phyloP scores from a whole-genome alignment of 176 grass and related monocot genomes.

The Carex parvula region DNA sequence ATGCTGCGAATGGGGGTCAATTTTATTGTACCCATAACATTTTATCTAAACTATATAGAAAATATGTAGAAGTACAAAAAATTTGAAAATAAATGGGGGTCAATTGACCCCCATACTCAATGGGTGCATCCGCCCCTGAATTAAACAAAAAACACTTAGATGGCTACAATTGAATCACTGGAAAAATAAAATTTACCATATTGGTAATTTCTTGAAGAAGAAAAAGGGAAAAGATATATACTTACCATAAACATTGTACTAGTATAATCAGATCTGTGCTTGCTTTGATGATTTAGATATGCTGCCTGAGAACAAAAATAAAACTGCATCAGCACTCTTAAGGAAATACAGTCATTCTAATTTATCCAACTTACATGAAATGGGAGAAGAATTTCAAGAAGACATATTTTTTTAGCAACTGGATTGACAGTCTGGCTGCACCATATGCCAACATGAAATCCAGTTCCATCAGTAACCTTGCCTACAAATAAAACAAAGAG shows the following conservation, averaged over 20 bases:
- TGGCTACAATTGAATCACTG: background rate
- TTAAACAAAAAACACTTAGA: background rate
- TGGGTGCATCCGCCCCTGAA: too few relatives aligned
- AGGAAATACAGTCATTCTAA: background rate
- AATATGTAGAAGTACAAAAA: too few relatives aligned
- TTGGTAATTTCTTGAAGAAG: background rate
- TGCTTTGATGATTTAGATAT: constrained; percentile 68
- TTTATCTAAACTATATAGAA: too few relatives aligned
- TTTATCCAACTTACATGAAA: constrained; percentile 61
- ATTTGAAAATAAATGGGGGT: too few relatives aligned
- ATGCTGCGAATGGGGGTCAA: too few relatives aligned
- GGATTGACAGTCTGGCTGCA: constrained; percentile 59
- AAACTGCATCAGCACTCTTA: constrained; percentile 29
- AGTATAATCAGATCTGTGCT: constrained; percentile 34
- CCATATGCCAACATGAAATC: constrained; percentile 85
- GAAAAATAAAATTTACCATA: background rate
- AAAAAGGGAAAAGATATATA: constrained; percentile 25
- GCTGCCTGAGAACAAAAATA: constrained; percentile 59
- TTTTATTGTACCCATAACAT: too few relatives aligned
- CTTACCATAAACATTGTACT: constrained; percentile 81
- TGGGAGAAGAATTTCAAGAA: constrained; percentile 81
- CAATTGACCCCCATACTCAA: too few relatives aligned
- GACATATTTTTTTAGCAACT: constrained; percentile 66
- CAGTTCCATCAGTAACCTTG: constrained; percentile 77
- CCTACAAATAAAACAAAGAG: constrained; percentile 33